phyloP scores from a whole-genome alignment of 495 filamentous ascomycete species.

The Hypoxylon rickii region DNA sequence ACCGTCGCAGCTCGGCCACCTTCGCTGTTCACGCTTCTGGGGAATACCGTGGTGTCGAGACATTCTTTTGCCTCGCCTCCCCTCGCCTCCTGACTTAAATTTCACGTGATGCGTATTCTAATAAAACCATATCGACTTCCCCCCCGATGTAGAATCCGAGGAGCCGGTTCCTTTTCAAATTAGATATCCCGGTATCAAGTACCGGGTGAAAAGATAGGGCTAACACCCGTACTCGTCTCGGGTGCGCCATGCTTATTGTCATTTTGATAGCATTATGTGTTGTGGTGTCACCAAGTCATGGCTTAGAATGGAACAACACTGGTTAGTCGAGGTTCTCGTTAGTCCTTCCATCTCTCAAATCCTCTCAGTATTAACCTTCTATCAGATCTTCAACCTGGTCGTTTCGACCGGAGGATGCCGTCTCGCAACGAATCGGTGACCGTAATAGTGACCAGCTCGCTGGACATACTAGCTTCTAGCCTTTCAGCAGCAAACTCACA shows the following conservation, averaged over 20 bases:
- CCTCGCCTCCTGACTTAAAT: slow-evolving; percentile 15
- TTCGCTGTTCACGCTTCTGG: slow-evolving; percentile 15
- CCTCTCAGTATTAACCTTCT: slow-evolving; percentile 11
- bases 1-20: slow-evolving; percentile 26
- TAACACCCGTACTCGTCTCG: slow-evolving; percentile 16
- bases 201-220: slow-evolving; percentile 30
- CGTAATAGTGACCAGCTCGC: slow-evolving; percentile 17
- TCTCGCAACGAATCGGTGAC: slow-evolving; percentile 24
- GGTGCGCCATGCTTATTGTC: slow-evolving; percentile 29
- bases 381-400: slow-evolving; percentile 22
- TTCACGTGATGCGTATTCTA: slow-evolving; percentile 29
- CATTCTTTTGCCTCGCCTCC: slow-evolving; percentile 16
- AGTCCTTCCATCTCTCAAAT: slow-evolving; percentile 5
- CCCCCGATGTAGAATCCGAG: slow-evolving; percentile 31
- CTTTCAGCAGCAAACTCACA: slow-evolving; percentile 11
- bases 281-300: slow-evolving; percentile 30
- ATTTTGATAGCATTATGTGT: slow-evolving; percentile 23
- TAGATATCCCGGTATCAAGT: slow-evolving; percentile 30
- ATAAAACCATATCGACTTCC: slow-evolving; percentile 27
- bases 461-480: slow-evolving; percentile 22
- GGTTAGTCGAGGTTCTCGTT: slow-evolving; percentile 21
- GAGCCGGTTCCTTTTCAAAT: slow-evolving; percentile 25
- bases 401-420: slow-evolving; percentile 21
- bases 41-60: slow-evolving; percentile 23
- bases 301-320: slow-evolving; percentile 18